Base-by-base conservation (phyloP, 225 moss, liverwort and hornwort species). In the Pseudisothecium myosuroides region DNA sequence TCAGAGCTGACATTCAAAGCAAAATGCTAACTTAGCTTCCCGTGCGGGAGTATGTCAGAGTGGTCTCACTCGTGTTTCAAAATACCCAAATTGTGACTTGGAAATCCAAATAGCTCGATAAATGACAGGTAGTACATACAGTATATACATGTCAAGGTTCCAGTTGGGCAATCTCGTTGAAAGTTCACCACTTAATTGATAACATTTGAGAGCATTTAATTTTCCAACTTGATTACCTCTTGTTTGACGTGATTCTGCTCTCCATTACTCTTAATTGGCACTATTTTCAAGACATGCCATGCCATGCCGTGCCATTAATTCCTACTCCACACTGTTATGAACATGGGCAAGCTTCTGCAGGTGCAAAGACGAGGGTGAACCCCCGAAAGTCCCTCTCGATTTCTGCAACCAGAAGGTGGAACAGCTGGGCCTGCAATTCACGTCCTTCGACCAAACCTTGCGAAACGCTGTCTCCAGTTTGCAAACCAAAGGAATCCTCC, bases 371-470 rank as follows among this genome's bases (percentile, higher is more conserved):
- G 88, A 89, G 24, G 61, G 21, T 36, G 81, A 68, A 82, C 81
- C 79, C 24, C 39, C 6, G 83, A 90, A 84, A 88, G 56, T 45
- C 15, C 83, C 88, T 32, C 88, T 90, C 36, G 27, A 31, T 11
- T 92, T 92, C 63, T 91, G 91, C 84, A 92, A 72, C 66, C 81
- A 85, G 7, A 95, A 87, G 83, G 72, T 94, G 43, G 90, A 93
- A 63, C 77, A 91, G 37, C 85, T 95, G 29, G 92, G 93, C 5
- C 85, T 95, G 19, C 90, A 80, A 10, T 93, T 95, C 90, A 92
- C 85, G n/a, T 34, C 91, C 14, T 85, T 95, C 9, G 81, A 89
- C 50, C 45, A 74, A 60, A 93, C 92, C 26, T 89, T 95, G 84
- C 54, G 28, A 41, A 81, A 84, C 36, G 62, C 89, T 17, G 89